Evolutionary conservation across 768 basidiomycete species (phyloP).

Genomic region (Tricholoma matsutake): DNA sequence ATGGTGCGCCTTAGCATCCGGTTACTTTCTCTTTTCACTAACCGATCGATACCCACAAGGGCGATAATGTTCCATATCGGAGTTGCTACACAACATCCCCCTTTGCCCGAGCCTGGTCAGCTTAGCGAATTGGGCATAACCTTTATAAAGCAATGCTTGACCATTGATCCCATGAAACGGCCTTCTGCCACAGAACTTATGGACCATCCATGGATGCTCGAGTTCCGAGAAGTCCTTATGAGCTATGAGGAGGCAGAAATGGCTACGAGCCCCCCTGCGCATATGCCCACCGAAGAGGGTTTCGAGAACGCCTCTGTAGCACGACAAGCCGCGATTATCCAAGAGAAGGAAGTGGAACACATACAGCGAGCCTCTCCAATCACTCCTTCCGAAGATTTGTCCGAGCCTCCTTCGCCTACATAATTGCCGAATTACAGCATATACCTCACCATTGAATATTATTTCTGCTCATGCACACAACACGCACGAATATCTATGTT

Average conservation of each 20-base stretch:
- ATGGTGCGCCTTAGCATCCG: constrained; percentile 56
- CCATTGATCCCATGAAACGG: constrained; percentile 78
- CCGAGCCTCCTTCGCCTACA: constrained; percentile 2
- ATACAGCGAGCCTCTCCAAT: constrained; percentile 51
- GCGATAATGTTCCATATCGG: constrained; percentile 99
- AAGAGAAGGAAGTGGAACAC: constrained; percentile 59
- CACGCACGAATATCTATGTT: not conserved
- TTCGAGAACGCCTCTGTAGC: constrained; percentile 51
- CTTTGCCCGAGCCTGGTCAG: constrained; percentile 87
- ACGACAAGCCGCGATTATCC: constrained; percentile 53
- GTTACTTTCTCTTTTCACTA: not conserved
- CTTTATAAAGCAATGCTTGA: constrained; percentile 91
- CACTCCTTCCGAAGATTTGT: constrained; percentile 34
- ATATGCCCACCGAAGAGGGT: constrained; percentile 45
- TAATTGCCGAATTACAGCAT: not conserved
- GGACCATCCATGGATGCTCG: constrained; percentile 87
- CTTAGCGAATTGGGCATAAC: constrained; percentile 86
- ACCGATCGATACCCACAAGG: constrained; percentile 42
- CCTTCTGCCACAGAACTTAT: constrained; percentile 85
- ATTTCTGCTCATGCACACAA: not conserved
- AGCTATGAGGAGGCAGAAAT: constrained; percentile 67
- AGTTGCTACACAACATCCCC: constrained; percentile 94
- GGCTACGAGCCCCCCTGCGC: constrained; percentile 43
- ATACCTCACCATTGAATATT: not conserved
- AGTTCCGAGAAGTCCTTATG: constrained; percentile 68